Evolutionary conservation across 306 rosid genomes (phyloP).

Genomic region (Gastrolobium villosum): DNA sequence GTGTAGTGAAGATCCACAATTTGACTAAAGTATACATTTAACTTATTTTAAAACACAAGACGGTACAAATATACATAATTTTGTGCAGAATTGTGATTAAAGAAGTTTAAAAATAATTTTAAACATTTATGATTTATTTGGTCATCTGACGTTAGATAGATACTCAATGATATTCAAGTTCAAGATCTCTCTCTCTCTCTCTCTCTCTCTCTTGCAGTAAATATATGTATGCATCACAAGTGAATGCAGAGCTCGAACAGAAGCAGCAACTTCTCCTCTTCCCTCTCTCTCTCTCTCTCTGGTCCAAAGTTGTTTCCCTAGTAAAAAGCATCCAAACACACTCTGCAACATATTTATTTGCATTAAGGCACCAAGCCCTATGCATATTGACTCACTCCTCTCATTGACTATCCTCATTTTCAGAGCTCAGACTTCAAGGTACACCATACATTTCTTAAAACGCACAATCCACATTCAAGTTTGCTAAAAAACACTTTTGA

Average conservation of each 20-base stretch:
- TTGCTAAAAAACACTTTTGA: constrained; percentile 2
- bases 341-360: constrained; percentile 57
- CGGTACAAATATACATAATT: not conserved
- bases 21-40: constrained; percentile 23
- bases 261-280: constrained; percentile 37
- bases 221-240: constrained; percentile 28
- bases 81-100: not conserved
- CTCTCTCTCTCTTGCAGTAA: constrained; percentile 16
- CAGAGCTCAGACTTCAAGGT: constrained; percentile 65
- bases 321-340: constrained; percentile 51
- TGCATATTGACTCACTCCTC: constrained; percentile 57
- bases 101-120: not conserved
- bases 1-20: too few species aligned
- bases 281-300: constrained; percentile 41
- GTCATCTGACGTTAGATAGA: constrained; percentile 42
- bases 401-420: constrained; percentile 62
- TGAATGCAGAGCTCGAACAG: constrained; percentile 37
- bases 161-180: constrained; percentile 30
- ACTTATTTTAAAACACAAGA: not conserved
- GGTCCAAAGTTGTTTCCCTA: constrained; percentile 60
- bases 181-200: constrained; percentile 35
- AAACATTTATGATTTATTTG: constrained; percentile 33
- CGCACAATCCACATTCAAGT: constrained; percentile 10
- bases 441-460: not conserved
- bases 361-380: constrained; percentile 63